Evolutionary conservation across 805 yeast genomes (phyloP), one percentile per base, ranked within the genome.

Genomic region (Candida maris): DNA sequence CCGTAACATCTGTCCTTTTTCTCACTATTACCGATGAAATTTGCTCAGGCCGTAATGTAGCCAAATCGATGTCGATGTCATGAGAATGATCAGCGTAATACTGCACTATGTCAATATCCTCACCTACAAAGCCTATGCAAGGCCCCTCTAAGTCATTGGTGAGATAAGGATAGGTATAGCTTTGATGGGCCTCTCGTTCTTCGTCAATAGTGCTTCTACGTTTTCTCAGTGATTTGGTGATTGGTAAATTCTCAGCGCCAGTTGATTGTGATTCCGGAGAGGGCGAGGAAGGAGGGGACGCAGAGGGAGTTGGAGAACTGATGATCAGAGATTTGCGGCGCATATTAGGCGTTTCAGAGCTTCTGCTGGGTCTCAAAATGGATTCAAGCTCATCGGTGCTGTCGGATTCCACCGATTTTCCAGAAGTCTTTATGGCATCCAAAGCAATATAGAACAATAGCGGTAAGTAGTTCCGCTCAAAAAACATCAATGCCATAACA

Each of bases 41-140:
- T 10, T 42, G 45, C n/a, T 28, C 30, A 13, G 34, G 27, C 18
- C 28, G 19, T 19, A 32, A 12, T 6, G 35, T 38, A 12, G 21
- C 12, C 14, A 21, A n/a, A 3, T 32, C 38, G 20, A 24, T n/a
- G 7, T 25, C 34, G 19, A 36, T 18, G 6, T 13, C 32, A 14
- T 33, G 17, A n/a, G 33, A 33, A 9, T 27, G 28, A 14, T 34
- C 44, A 6, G 27, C 23, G 10, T 38, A 42, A 29, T 52, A 67
- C 20, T 65, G 62, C 14, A 71, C 57, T 52, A 62, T 59, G 30
- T 71, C 67, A 9, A 74, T 62, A 35, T 57, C 59, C 44, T 75
- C 75, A 0, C 79, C 79, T 22, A 67, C 70, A 45, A 75, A 75
- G 8, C 79, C 81, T 17, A 74, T 59, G 73, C 79, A 69, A 6